Percentiles rank a stretch among this genome's conserved stretches.
Conservation (phyloP, 176 grass and related monocot species). For the Bolboschoenus planiculmis region DNA sequence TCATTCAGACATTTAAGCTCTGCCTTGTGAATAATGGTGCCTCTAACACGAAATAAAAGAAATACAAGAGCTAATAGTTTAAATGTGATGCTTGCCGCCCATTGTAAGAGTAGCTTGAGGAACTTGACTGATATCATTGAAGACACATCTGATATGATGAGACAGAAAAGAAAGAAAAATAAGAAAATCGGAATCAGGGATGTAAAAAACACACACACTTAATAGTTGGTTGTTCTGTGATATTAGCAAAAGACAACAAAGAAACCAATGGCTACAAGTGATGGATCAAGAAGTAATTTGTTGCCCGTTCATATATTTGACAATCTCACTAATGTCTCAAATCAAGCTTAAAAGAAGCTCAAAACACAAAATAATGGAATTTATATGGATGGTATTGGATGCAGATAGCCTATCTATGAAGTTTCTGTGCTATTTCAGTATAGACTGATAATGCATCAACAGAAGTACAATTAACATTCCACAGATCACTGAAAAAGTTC, state of each 20-base stretch:
- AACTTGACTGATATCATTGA: conserved; percentile 6
- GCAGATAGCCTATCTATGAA: background rate
- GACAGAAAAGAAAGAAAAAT: background rate
- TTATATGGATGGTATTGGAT: background rate
- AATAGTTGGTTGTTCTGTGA: background rate
- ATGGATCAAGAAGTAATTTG: background rate
- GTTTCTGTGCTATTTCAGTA: background rate
- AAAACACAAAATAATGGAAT: background rate
- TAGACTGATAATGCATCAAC: background rate
- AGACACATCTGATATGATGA: background rate
- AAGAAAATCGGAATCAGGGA: background rate
- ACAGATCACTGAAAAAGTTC: background rate
- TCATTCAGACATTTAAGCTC: background rate
- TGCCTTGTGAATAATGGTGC: background rate
- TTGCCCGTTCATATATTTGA: background rate
- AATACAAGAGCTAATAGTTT: conserved; percentile 29
- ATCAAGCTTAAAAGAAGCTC: background rate
- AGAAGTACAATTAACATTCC: background rate
- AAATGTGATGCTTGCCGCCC: conserved; percentile 13
- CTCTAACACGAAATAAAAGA: conserved; percentile 12
- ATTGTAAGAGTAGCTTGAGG: conserved; percentile 6
- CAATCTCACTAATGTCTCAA: background rate
- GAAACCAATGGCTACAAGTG: background rate
- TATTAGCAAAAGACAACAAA: background rate
- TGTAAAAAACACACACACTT: background rate